Evolutionary conservation across 2,329 filamentous ascomycete species (phyloP), one percentile per base, ranked within the genome.

Genomic region (Cladorrhinum sp.): DNA sequence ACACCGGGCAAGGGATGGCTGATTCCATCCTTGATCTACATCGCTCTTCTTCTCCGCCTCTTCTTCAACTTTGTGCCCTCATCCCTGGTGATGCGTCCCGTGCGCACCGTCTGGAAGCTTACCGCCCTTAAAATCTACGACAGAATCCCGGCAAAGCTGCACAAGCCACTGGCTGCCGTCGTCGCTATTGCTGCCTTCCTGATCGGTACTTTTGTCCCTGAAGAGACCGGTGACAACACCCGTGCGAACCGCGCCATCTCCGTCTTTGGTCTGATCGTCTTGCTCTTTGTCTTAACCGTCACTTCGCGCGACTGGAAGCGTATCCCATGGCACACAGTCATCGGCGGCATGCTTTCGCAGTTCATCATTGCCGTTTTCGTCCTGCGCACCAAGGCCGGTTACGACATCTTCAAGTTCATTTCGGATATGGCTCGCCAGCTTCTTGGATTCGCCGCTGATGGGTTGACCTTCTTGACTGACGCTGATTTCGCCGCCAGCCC

Each of bases 291-390:
- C 1, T 85, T 96, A 66, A 95, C 84, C 75, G 69, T 71, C 13
- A 95, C 91, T 0, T 96, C 92, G 45, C 83, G 79, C 60, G 81
- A 92, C 73, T 84, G 89, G 66, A 85, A 71, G 60, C 73, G 70
- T 36, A 79, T 89, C 66, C 82, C 85, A 65, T 92, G 88, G 88
- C 88, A 90, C 70, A 90, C 90, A 1, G 89, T 97, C 67, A 91
- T 96, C 62, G 90, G 90, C 38, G 93, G 93, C 62, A 95, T 96
- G 88, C 79, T 96, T 48, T 81, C 88, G 10, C 93, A 97, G 75
- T 97, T 93, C 76, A 81, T 97, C 71, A 83, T 96, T 65, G 92
- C 91, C 3, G 81, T 96, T 12, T 96, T 97, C 69, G 93, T 96
- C 52, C 80, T 96, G 67, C 85, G 92, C 52, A 95, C 92, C 2